These are phyloP conservation scores for Ophiostoma perfectum DNA, from an alignment of 2,329 filamentous ascomycete species.

Conservation along the genomic window DNA sequence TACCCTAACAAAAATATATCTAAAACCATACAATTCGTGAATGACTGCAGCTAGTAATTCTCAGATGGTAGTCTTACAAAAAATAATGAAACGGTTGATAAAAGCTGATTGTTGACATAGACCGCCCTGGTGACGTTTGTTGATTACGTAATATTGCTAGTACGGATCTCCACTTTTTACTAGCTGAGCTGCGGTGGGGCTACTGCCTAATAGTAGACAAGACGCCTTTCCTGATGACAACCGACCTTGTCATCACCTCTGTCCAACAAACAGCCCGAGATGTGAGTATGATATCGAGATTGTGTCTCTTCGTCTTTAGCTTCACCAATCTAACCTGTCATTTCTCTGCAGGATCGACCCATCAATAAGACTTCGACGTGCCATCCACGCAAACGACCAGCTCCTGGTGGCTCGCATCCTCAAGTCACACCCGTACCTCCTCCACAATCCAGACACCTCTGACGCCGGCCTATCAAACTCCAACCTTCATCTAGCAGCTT, in stretches of 20 bases:
- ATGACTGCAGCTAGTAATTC: too few relatives aligned
- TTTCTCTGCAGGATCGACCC: constrained; percentile 61
- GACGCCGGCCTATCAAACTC: constrained; percentile 69
- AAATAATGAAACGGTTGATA: too few relatives aligned
- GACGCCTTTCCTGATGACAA: background rate
- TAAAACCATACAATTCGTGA: too few relatives aligned
- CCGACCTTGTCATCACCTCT: background rate
- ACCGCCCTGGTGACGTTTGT: background rate
- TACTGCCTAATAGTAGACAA: background rate
- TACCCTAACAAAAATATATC: too few relatives aligned
- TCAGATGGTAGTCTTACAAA: too few relatives aligned
- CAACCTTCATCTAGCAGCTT: constrained; percentile 73
- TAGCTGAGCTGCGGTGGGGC: background rate
- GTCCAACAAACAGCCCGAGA: background rate
- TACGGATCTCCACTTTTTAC: background rate
- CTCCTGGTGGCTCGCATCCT: constrained; percentile 72
- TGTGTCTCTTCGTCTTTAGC: background rate
- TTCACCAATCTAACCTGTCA: background rate
- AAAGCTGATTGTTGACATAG: too few relatives aligned
- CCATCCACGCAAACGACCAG: constrained; percentile 68
- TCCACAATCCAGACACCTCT: constrained; percentile 74
- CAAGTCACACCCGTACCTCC: constrained; percentile 60
- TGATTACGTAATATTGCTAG: background rate
- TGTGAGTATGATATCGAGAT: background rate
- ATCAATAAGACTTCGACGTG: constrained; percentile 70